Evolutionary conservation across 2,329 filamentous ascomycete genomes (phyloP), one percentile per base, ranked within the genome.

Genomic region (Calonectria naviculata): DNA sequence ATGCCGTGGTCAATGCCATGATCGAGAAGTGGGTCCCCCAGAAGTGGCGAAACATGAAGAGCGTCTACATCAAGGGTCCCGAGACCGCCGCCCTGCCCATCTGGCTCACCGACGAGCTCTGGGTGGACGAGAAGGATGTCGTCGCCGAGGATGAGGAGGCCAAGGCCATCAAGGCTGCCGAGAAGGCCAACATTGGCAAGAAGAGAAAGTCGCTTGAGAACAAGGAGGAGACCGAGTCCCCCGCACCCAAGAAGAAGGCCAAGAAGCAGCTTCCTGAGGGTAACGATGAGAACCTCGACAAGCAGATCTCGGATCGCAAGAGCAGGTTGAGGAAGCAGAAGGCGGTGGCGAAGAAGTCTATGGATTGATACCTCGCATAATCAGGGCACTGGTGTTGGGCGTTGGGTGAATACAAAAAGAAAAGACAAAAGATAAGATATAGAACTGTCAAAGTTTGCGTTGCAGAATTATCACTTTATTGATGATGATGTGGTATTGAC

Each of bases 81-180:
- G 92, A 94, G 80, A 98, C 96, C 5, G 93, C 92, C 72, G 93
- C 96, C 10, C 88, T 99, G 79, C 97, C 97, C n/a, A 92, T 99
- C 81, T 99, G 95, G 94, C 86, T 98, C 80, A 94, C 96, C 5
- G 93, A 95, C 76, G 95, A 98, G 87, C 88, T 99, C 74, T 99
- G 97, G 95, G 84, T 93, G 19, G 94, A 97, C 75, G 90, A 93
- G 71, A 89, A 91, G 72, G 92, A 94, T 73, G 90, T 93, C 79
- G 91, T 98, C 8, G 86, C 97, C 41, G 85, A 88, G 74, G 86
- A 88, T 42, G 85, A 87, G 70, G 87, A 87, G 76, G 80, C 85
- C 76, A 87, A 87, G 82, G 84, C 85, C 12, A 79, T 86, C 71
- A 77, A 80, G 75, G 73, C 67, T 9, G 71, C 72, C 7, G 80